A percentile compares a stretch with the other conserved stretches of the same genome.
phyloP scores from a whole-genome alignment of 2,329 filamentous ascomycete genomes.

The Calonectria pauciramosa region DNA sequence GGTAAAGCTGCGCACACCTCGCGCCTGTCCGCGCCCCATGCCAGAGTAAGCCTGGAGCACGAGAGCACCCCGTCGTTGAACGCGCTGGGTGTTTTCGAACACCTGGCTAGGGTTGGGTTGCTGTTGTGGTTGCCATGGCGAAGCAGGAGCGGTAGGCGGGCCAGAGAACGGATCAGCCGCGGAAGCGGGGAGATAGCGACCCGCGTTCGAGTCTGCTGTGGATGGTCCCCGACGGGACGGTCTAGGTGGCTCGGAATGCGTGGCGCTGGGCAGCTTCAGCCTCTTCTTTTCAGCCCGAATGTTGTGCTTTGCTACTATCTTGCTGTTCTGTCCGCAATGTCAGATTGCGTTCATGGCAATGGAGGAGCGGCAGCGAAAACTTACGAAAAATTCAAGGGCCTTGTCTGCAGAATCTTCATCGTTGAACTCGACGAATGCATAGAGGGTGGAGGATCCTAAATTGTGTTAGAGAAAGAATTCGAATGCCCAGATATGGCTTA shows the following conservation, averaged over 20 bases:
- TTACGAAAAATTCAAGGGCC: background rate
- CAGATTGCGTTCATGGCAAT: background rate
- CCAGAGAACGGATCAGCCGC: background rate
- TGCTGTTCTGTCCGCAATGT: background rate
- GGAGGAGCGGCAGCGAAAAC: background rate
- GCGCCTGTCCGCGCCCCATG: background rate
- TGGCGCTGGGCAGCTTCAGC: background rate
- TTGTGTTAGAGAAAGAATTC: slow-evolving; percentile 28
- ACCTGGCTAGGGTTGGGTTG: background rate
- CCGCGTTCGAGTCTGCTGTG: background rate
- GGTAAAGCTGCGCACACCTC: background rate
- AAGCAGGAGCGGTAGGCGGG: background rate
- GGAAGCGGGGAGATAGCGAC: background rate
- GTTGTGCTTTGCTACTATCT: background rate
- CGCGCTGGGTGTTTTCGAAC: background rate
- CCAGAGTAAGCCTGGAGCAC: background rate
- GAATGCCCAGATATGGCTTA: slow-evolving; percentile 28
- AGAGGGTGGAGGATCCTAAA: slow-evolving; percentile 42
- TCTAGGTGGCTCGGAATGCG: background rate
- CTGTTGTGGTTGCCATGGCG: background rate
- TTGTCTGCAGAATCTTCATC: background rate
- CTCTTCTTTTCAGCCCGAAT: slow-evolving; percentile 17
- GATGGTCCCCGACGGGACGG: background rate
- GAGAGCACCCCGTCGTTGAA: background rate
- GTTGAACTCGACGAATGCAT: slow-evolving; percentile 53